A percentile compares a stretch with the other conserved stretches of the same genome.
phyloP scores from a whole-genome alignment of 139 green algal genomes.

The Coccomyxa sp. region DNA sequence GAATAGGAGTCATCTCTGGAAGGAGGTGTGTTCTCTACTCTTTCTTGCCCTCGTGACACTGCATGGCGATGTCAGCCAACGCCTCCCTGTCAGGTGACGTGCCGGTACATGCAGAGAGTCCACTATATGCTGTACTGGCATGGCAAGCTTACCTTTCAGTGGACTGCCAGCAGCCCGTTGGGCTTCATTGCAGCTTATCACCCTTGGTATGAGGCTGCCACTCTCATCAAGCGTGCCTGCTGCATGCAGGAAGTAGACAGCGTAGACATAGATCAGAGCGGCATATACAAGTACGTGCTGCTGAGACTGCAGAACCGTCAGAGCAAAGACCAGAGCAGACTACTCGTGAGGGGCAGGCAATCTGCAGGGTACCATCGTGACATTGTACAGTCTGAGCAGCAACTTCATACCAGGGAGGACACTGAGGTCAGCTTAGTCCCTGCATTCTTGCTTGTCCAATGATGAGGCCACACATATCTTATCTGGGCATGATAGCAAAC shows the following conservation, averaged over 20 bases:
- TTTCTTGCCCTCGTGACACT: too few relatives aligned
- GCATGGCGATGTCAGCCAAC: too few relatives aligned
- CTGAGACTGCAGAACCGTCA: conserved; percentile 43
- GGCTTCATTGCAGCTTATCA: too few relatives aligned
- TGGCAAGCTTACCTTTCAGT: too few relatives aligned
- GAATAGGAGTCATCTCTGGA: too few relatives aligned
- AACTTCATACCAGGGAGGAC: not conserved
- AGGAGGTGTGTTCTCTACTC: too few relatives aligned
- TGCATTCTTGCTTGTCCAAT: not conserved
- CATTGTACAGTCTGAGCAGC: conserved; percentile 25
- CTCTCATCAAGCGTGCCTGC: not conserved
- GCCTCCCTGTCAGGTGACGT: too few relatives aligned
- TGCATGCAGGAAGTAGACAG: not conserved
- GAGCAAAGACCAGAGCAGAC: conserved; percentile 38
- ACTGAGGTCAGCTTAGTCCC: not conserved
- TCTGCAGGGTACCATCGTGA: conserved; percentile 71
- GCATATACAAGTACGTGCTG: conserved; percentile 83
- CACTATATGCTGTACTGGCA: too few relatives aligned
- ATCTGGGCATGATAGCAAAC: not conserved
- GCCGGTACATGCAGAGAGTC: too few relatives aligned
- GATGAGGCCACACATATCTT: not conserved
- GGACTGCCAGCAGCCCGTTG: too few relatives aligned
- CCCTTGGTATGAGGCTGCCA: too few relatives aligned
- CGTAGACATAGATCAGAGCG: conserved; percentile 30
- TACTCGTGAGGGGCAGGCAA: conserved; percentile 69